Evolutionary conservation across 179 eudicot genomes (phyloP).

Genomic region (Spinacia oleracea): DNA sequence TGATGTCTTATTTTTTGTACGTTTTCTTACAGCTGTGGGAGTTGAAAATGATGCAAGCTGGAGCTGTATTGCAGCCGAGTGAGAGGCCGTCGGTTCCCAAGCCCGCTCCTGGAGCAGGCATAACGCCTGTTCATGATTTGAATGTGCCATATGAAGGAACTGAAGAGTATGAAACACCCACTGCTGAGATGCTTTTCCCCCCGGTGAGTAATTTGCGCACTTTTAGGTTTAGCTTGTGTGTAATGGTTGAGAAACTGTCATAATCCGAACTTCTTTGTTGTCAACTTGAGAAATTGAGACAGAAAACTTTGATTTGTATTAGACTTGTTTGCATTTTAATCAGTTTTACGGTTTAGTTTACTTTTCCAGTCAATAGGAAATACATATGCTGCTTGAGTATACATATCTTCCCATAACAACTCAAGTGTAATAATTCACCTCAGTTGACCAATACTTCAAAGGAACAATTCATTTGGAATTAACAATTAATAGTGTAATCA

Average conservation of each 20-base stretch:
- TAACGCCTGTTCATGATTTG: conserved; percentile 83
- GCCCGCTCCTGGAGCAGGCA: conserved; percentile 47
- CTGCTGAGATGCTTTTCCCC: conserved; percentile 92
- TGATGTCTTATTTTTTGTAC: conserved; percentile 5
- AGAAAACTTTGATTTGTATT: background rate
- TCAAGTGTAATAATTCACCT: background rate
- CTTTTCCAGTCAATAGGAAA: background rate
- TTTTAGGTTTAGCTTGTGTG: background rate
- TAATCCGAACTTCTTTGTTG: background rate
- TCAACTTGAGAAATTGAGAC: background rate
- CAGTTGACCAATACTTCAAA: background rate
- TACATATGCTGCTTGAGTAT: background rate
- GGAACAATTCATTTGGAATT: background rate
- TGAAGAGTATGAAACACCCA: conserved; percentile 96
- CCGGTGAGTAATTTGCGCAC: conserved; percentile 55
- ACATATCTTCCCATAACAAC: background rate
- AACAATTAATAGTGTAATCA: background rate
- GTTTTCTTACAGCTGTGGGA: conserved; percentile 69
- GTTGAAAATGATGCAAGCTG: conserved; percentile 86
- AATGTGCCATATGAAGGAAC: conserved; percentile 94
- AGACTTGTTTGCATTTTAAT: background rate
- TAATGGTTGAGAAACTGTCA: background rate
- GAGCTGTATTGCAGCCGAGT: conserved; percentile 71
- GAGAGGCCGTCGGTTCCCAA: conserved; percentile 60
- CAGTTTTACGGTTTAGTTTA: background rate